phyloP scores from a whole-genome alignment of 306 rosid species.

The Dalbergia oliveri region DNA sequence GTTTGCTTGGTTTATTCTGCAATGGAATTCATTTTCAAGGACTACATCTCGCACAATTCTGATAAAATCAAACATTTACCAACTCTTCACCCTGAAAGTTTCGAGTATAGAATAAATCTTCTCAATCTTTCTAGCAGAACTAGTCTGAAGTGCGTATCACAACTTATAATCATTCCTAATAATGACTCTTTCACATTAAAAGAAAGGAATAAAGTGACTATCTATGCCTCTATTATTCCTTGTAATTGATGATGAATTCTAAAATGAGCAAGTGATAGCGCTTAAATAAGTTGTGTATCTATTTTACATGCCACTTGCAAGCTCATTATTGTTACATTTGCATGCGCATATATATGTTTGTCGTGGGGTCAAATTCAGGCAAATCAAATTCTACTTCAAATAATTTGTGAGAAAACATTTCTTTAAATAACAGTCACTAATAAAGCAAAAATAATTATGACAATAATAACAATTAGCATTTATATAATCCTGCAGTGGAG shows the following conservation, averaged over 20 bases:
- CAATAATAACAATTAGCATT: background rate
- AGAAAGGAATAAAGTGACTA: background rate
- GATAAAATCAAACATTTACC: background rate
- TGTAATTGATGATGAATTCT: background rate
- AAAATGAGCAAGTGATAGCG: background rate
- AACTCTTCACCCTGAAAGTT: background rate
- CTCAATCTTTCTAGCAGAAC: background rate
- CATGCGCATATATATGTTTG: background rate
- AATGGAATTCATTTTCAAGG: background rate
- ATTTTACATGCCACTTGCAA: constrained; percentile 8
- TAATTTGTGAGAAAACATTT: background rate
- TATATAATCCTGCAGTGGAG: background rate
- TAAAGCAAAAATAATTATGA: background rate
- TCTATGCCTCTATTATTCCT: background rate
- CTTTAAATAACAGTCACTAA: background rate
- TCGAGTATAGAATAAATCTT: background rate
- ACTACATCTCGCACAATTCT: background rate
- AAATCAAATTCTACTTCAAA: background rate
- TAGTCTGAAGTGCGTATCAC: background rate
- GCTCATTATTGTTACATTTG: background rate
- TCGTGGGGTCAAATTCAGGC: background rate
- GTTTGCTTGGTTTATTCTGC: background rate
- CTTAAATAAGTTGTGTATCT: background rate
- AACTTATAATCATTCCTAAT: constrained; percentile 20
- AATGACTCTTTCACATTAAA: constrained; percentile 5